phyloP scores from a whole-genome alignment of 2,329 filamentous ascomycete species.

The Trichocomaceae sp. region DNA sequence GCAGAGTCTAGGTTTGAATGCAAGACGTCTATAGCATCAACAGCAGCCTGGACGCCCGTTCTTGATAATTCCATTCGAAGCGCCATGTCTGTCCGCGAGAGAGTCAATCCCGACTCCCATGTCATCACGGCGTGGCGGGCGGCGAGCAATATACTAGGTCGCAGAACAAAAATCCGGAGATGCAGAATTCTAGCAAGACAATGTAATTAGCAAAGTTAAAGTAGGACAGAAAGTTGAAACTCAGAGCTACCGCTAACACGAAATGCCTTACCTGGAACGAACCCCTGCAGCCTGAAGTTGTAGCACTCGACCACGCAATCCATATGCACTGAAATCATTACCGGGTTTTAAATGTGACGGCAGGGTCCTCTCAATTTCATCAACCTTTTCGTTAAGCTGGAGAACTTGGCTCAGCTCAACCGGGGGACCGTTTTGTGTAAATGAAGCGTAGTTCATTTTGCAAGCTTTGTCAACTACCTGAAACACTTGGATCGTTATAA shows the following conservation, averaged over 20 bases:
- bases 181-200: background rate
- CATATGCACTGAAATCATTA: background rate
- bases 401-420: background rate
- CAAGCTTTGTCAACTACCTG: background rate
- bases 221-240: background rate
- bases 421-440: background rate
- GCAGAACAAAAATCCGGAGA: background rate
- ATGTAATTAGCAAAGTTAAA: background rate
- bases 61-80: background rate
- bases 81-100: background rate
- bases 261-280: background rate
- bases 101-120: background rate
- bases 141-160: background rate
- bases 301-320: background rate
- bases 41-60: background rate
- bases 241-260: too few relatives aligned
- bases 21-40: background rate
- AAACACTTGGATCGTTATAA: background rate
- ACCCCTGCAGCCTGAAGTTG: background rate
- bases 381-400: background rate
- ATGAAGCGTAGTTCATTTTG: background rate
- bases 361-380: background rate
- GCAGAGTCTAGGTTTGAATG: background rate
- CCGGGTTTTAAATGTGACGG: background rate
- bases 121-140: background rate